These are phyloP conservation scores for Starmerella apis DNA, from an alignment of 805 yeast species.

Conservation along the genomic window DNA sequence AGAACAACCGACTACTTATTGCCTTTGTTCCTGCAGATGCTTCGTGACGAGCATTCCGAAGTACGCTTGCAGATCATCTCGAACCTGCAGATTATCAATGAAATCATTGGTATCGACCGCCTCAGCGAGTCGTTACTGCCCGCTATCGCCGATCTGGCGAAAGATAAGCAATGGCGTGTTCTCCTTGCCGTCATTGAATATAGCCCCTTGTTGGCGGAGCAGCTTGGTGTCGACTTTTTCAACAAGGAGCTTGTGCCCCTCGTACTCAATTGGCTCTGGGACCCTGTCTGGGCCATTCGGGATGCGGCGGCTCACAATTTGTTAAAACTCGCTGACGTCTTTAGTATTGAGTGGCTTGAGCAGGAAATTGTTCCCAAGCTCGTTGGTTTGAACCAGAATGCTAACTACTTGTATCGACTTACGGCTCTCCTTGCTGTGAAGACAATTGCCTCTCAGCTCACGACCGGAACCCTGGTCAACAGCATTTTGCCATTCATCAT, in stretches of 20 bases:
- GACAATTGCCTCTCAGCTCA: constrained; percentile 66
- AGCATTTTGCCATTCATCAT: constrained; percentile 72
- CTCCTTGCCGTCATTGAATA: constrained; percentile 93
- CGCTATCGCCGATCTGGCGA: constrained; percentile 90
- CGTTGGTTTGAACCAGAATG: constrained; percentile 43
- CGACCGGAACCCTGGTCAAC: constrained; percentile 44
- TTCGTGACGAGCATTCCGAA: constrained; percentile 93
- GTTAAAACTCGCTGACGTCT: constrained; percentile 66
- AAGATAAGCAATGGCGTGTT: constrained; percentile 96
- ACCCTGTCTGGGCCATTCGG: constrained; percentile 89
- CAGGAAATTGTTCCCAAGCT: constrained; percentile 70
- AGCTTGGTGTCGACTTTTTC: constrained; percentile 85
- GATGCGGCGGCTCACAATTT: constrained; percentile 89
- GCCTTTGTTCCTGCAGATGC: constrained; percentile 84
- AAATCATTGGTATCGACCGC: constrained; percentile 83
- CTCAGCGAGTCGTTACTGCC: constrained; percentile 83
- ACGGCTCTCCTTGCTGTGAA: constrained; percentile 84
- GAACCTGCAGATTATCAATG: constrained; percentile 81
- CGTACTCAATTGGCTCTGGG: constrained; percentile 98
- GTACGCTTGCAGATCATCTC: constrained; percentile 91
- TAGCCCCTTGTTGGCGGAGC: constrained; percentile 87
- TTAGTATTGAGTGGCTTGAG: constrained; percentile 92
- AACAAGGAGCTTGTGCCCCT: constrained; percentile 82
- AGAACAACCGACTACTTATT: constrained; percentile 69
- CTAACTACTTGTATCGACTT: constrained; percentile 80